Base-by-base conservation (phyloP, 345 rosid species). In the Brassica rapa region DNA sequence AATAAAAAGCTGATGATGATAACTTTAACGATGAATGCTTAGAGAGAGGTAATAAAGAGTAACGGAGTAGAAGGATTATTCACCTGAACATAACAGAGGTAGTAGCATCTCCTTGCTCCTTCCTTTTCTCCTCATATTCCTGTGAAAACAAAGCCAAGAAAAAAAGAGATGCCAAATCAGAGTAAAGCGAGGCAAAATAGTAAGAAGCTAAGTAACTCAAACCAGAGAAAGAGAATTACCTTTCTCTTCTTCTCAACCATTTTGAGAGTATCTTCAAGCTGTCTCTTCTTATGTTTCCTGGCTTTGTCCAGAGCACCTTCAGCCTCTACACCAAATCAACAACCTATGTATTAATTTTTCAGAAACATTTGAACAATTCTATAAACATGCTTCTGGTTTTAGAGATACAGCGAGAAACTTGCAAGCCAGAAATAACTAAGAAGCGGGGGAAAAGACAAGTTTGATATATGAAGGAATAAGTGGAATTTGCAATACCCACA, bases 291-390 rank as follows among this genome's bases (percentile, higher is more conserved):
- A 85, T 95, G 99, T 85, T 95, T 95, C 81, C 99, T 93, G 35
- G 99, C 99, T 88, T 95, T 95, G 86, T 95, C 99, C 80, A 95
- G 78, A 55, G 99, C 98, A 82, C 99, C 99, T 85, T 95, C 99
- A 73, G 99, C 97, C 88, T 93, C 99, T 95, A 83, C 80, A 86
- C 23, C 83, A 85, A 56, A 83, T 67, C 30, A 70, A 27, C 30
- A 72, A 8, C 62, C 62, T 71, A 30, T 24, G 62, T 12, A 56
- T 68, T 63, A 77, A 19, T 77, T 66, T 66, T 32, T 66, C 46
- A 51, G 62, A 43, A 27, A 73, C 37, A 51, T 73, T 51, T 30
- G 55, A 53, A n/a, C 39, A 32, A 8, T 16, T 8, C 51, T 8
- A 41, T 11, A 24, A 23, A 49, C n/a, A 4, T 30, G 14, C 6